Evolutionary conservation across 78 protist genomes (phyloP).

Genomic region (Goniomonas avonlea): DNA sequence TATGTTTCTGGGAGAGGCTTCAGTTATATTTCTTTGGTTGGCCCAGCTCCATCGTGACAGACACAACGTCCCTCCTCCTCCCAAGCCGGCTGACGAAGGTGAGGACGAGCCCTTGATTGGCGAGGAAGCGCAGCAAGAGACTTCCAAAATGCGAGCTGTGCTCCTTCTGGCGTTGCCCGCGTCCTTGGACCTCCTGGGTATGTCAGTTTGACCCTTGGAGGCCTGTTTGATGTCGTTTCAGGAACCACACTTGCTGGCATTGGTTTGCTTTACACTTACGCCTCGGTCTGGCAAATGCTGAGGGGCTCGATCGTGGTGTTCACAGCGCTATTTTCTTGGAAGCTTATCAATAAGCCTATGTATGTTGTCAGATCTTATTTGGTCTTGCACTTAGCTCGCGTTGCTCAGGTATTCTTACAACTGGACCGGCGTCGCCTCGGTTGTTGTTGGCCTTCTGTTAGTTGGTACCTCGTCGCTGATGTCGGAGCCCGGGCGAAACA

Average conservation of each 20-base stretch:
- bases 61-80: not conserved
- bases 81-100: not conserved
- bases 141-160: not conserved
- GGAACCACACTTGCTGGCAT: conserved; percentile 40
- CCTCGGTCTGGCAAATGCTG: conserved; percentile 52
- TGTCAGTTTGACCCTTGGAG: not conserved
- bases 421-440: too few relatives aligned
- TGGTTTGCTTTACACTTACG: conserved; percentile 25
- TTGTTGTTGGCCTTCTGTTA: too few relatives aligned
- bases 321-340: conserved; percentile 52
- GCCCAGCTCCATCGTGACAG: not conserved
- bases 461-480: too few relatives aligned
- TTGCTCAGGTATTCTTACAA: too few relatives aligned
- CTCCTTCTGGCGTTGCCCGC: not conserved
- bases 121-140: not conserved
- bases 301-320: conserved; percentile 52
- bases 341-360: too few relatives aligned
- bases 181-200: too few relatives aligned
- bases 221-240: conserved; percentile 32
- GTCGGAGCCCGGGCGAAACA: too few relatives aligned
- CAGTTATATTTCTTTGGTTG: conserved; percentile 9
- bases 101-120: not conserved
- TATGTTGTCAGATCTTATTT: too few relatives aligned
- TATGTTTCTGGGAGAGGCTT: conserved; percentile 45
- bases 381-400: too few relatives aligned